Base-by-base conservation (phyloP, 108 stramenopile species). In the Skeletonema grethae region DNA sequence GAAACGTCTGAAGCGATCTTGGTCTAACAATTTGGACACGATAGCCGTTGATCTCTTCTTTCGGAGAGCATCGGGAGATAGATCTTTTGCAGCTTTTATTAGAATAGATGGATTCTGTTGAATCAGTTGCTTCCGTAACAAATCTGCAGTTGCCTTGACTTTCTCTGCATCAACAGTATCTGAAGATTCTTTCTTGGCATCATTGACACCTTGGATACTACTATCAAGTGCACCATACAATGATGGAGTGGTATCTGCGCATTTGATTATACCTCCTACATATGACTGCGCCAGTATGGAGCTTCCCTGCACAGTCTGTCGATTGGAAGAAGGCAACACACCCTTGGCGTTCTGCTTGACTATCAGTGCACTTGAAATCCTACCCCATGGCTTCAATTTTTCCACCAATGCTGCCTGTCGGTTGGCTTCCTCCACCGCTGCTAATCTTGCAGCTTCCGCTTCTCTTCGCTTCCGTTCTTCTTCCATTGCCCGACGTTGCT, bases 1-100 rank as follows among this genome's bases (percentile, higher is more conserved):
- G 69, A 91, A 61, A 3, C 92, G 82, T 67, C 87, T 87, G 58
- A 74, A 82, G 29, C 75, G 80, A 12, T 89, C 84, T 7, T 90
- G 73, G 48, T 88, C 87, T 43, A 90, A 29, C 4, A 94, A 70
- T 46, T 57, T 77, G 16, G 64, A 63, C 11, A 77, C 57, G 10
- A 73, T 75, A 7, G 45, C 57, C 5, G 43, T 58, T 41, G 39
- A 32, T 32, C 60, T 76, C 65, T 57, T 61, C 57, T 60, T 77
- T 15, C 70, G 74, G 1, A 55, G 69, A 57, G 43, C 55, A n/a
- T 50, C 48, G 11, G 72, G 36, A 56, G 83, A 46, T 16, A 61
- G 56, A 8, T 30, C 5, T 0, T 59, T 48, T 6, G 79, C 72
- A 18, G 30, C 32, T 22, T 24, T 16, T 28, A 45, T 16, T 28